phyloP scores from a whole-genome alignment of 768 basidiomycete species.

The Phylloporus scabripes region DNA sequence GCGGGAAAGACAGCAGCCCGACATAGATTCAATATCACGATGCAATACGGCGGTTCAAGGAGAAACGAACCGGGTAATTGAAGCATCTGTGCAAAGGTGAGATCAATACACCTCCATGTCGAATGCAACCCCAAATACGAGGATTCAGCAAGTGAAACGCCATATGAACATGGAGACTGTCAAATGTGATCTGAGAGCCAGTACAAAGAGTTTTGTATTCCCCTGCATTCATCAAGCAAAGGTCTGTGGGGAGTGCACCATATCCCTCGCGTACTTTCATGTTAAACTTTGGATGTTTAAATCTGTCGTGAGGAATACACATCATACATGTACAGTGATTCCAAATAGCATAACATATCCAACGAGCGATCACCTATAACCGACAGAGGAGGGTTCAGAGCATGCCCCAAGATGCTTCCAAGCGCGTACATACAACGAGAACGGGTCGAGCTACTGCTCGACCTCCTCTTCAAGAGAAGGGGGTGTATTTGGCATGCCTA shows the following conservation, averaged over 20 bases:
- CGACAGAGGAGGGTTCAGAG: neutral
- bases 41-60: too few relatives aligned
- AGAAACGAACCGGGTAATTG: too few relatives aligned
- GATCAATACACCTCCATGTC: too few relatives aligned
- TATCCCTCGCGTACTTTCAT: neutral
- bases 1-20: too few relatives aligned
- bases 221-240: neutral
- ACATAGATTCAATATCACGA: too few relatives aligned
- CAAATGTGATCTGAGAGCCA: too few relatives aligned
- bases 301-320: neutral
- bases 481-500: slow-evolving; percentile 1
- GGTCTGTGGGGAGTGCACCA: neutral
- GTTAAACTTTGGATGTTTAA: too few relatives aligned
- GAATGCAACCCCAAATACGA: too few relatives aligned
- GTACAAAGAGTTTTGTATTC: neutral
- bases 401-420: neutral
- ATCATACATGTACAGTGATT: neutral
- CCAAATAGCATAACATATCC: neutral
- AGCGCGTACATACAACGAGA: neutral
- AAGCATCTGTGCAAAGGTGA: too few relatives aligned
- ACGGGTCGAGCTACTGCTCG: neutral
- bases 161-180: too few relatives aligned
- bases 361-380: neutral
- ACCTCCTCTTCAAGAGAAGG: neutral
- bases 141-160: too few relatives aligned